Percentiles rank a stretch among this genome's conserved stretches.
phyloP scores from a whole-genome alignment of 2,329 filamentous ascomycete species.

The Pezicula carpinea region DNA sequence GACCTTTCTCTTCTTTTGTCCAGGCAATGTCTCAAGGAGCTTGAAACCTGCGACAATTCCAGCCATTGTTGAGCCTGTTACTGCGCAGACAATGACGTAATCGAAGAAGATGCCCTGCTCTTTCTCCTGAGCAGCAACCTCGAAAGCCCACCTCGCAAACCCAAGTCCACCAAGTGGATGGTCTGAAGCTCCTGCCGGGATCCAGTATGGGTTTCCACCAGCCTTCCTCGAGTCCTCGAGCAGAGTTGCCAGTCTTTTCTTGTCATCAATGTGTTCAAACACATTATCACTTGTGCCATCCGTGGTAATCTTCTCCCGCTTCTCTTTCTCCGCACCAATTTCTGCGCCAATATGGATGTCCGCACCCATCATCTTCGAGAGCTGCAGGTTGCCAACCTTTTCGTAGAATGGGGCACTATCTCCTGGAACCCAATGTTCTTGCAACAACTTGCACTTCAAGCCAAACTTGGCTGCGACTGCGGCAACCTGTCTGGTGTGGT shows the following conservation, averaged over 20 bases:
- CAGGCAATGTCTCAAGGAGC: slow-evolving; percentile 45
- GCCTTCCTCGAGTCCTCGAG: slow-evolving; percentile 45
- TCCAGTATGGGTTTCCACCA: slow-evolving; percentile 64
- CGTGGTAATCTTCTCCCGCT: background rate
- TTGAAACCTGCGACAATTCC: slow-evolving; percentile 73
- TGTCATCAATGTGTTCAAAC: slow-evolving; percentile 65
- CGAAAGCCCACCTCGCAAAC: slow-evolving; percentile 67
- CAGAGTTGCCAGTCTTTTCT: slow-evolving; percentile 51
- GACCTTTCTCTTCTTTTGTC: slow-evolving; percentile 45
- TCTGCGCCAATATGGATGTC: slow-evolving; percentile 45
- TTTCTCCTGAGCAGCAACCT: slow-evolving; percentile 60
- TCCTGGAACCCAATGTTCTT: slow-evolving; percentile 67
- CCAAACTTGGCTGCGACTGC: slow-evolving; percentile 56
- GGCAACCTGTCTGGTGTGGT: slow-evolving; percentile 65
- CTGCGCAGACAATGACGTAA: slow-evolving; percentile 63
- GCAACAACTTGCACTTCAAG: slow-evolving; percentile 51
- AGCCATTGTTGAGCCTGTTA: slow-evolving; percentile 66
- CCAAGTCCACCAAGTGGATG: slow-evolving; percentile 66
- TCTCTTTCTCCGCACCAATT: background rate
- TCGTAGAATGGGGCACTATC: slow-evolving; percentile 50
- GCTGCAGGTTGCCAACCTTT: slow-evolving; percentile 66
- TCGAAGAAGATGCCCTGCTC: slow-evolving; percentile 61
- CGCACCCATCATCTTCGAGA: slow-evolving; percentile 63
- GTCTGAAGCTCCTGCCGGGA: slow-evolving; percentile 66
- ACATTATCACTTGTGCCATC: slow-evolving; percentile 39